Conservation (phyloP, 257 asterid genomes). For the Scutellaria barbata region DNA sequence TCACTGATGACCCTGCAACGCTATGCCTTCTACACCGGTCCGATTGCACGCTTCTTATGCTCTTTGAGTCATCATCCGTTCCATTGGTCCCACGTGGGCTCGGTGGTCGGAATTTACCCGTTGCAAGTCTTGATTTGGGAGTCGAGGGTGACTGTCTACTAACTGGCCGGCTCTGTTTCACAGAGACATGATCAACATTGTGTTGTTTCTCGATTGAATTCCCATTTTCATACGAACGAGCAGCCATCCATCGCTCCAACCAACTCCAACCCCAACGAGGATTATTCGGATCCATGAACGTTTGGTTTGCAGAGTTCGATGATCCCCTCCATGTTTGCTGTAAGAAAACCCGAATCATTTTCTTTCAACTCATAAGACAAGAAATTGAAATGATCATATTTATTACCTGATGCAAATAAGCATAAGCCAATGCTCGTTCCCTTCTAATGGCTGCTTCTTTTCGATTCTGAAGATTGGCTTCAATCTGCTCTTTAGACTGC, state of each 20-base stretch:
- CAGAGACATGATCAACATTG: constrained; percentile 40
- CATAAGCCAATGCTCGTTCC: constrained; percentile 90
- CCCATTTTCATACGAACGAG: constrained; percentile 70
- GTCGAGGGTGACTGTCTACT: constrained; percentile 72
- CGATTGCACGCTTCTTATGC: constrained; percentile 63
- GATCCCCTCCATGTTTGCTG: constrained; percentile 82
- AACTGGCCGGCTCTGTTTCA: constrained; percentile 49
- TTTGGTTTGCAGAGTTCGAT: constrained; percentile 53
- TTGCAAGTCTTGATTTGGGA: constrained; percentile 50
- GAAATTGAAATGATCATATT: neutral
- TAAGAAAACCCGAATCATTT: neutral
- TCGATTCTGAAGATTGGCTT: constrained; percentile 57
- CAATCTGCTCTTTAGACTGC: constrained; percentile 71
- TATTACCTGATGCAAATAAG: constrained; percentile 81
- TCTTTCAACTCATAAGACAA: neutral
- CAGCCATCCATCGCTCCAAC: constrained; percentile 95
- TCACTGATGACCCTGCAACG: constrained; percentile 63
- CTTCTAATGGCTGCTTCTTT: constrained; percentile 80
- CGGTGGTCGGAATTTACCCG: constrained; percentile 40
- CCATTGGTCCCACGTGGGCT: constrained; percentile 52
- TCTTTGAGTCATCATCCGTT: constrained; percentile 73
- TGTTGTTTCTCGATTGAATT: constrained; percentile 52
- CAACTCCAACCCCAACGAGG: constrained; percentile 99
- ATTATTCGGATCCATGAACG: constrained; percentile 82
- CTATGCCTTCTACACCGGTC: constrained; percentile 77